These are phyloP conservation scores for Chlorella variabilis DNA, from an alignment of 163 green algal species.

Conservation along the genomic window DNA sequence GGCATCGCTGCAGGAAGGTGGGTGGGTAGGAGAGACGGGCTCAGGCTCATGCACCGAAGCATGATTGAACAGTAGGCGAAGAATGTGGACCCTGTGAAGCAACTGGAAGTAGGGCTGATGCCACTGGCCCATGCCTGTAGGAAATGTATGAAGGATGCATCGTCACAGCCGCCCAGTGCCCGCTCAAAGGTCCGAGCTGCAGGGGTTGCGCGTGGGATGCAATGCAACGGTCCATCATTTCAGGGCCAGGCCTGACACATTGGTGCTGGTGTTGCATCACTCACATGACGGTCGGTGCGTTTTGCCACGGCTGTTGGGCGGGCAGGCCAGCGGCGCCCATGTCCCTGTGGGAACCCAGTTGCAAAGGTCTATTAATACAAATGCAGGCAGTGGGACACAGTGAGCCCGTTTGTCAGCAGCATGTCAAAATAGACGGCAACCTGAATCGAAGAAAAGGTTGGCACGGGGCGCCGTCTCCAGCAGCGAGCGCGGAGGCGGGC, in stretches of 20 bases:
- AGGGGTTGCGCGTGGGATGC: background rate
- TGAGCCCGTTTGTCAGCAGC: background rate
- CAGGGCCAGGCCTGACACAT: no score
- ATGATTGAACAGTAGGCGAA: no score
- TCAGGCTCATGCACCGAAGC: no score
- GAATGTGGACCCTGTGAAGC: no score
- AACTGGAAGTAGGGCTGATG: no score
- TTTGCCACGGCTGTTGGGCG: constrained; percentile 39
- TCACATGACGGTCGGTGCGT: constrained; percentile 25
- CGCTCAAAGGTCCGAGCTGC: constrained; percentile 27
- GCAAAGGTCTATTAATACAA: no score
- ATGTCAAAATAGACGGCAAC: background rate
- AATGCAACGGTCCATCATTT: no score
- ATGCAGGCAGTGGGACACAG: no score
- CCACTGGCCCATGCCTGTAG: constrained; percentile 21
- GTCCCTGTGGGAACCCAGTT: no score
- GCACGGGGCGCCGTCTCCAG: constrained; percentile 30
- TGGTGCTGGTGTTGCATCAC: no score
- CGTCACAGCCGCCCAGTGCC: constrained; percentile 30
- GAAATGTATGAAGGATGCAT: constrained; percentile 47
- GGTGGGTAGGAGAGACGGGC: no score
- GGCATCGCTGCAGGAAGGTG: constrained; percentile 31
- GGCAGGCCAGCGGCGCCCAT: constrained; percentile 1
- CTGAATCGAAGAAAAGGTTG: constrained; percentile 44
- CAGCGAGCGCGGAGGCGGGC: constrained; percentile 58